These are phyloP conservation scores for Colletotrichum gloeosporioides DNA, from an alignment of 2,329 filamentous ascomycete genomes.

Conservation along the genomic window DNA sequence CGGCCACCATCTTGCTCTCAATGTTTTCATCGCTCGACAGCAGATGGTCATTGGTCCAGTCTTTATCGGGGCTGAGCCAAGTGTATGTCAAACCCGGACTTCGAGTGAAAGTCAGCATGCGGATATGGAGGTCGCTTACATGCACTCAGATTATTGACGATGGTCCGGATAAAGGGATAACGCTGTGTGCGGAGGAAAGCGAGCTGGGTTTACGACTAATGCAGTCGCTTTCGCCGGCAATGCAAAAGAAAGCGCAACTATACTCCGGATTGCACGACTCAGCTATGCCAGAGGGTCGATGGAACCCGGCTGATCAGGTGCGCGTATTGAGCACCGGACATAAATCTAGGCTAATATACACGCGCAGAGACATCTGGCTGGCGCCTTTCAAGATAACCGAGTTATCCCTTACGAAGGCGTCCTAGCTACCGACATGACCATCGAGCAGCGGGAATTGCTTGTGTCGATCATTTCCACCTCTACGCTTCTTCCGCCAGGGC, in stretches of 20 bases:
- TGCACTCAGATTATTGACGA: background rate
- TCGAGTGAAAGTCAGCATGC: background rate
- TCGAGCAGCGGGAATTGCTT: background rate
- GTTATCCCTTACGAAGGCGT: background rate
- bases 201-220: background rate
- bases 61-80: background rate
- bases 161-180: background rate
- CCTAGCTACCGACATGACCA: background rate
- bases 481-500: background rate
- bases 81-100: background rate
- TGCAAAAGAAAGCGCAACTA: background rate
- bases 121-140: background rate
- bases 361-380: background rate
- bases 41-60: background rate
- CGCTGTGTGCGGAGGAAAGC: background rate
- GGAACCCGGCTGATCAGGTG: background rate
- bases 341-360: background rate
- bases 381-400: background rate
- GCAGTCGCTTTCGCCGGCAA: background rate
- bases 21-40: background rate
- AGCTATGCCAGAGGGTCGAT: background rate
- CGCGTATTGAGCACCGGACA: background rate
- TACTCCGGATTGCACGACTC: background rate
- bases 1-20: background rate
- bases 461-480: background rate